Conservation (phyloP, 2,329 filamentous ascomycete genomes). For the Diaporthe sp. region DNA sequence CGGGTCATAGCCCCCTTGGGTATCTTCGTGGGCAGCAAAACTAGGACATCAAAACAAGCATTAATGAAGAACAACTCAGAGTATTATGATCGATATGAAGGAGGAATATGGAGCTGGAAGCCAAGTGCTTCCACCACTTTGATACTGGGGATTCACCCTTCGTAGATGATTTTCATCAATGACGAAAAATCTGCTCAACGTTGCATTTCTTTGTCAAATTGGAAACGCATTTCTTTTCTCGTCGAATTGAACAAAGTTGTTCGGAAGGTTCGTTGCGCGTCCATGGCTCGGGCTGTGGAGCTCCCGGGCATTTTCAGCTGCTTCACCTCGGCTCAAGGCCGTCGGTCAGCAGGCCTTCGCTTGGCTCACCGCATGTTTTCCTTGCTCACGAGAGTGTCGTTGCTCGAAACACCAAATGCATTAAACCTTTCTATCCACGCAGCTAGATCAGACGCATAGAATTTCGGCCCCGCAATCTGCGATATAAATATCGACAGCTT, state of each 20-base stretch:
- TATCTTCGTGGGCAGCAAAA: background rate
- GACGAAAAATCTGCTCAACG: background rate
- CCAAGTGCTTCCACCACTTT: background rate
- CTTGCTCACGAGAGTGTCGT: background rate
- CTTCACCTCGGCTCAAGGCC: constrained; percentile 20
- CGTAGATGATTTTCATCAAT: background rate
- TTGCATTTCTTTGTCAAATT: background rate
- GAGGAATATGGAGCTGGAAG: too few species aligned
- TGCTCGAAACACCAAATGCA: background rate
- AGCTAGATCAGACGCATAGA: background rate
- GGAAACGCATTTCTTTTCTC: background rate
- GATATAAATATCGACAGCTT: background rate
- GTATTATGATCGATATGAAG: background rate
- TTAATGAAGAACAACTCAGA: background rate
- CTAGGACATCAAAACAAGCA: too few species aligned
- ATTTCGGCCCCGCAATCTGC: background rate
- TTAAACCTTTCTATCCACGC: background rate
- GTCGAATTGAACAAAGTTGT: too few species aligned
- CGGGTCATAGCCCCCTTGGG: background rate
- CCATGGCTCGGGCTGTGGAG: background rate
- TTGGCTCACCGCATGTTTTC: constrained; percentile 8
- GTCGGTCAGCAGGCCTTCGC: background rate
- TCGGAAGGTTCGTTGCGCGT: background rate
- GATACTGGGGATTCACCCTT: background rate
- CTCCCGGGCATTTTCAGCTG: constrained; percentile 15